Evolutionary conservation across 768 basidiomycete genomes (phyloP).

Genomic region (Clitopilus passeckerianus): DNA sequence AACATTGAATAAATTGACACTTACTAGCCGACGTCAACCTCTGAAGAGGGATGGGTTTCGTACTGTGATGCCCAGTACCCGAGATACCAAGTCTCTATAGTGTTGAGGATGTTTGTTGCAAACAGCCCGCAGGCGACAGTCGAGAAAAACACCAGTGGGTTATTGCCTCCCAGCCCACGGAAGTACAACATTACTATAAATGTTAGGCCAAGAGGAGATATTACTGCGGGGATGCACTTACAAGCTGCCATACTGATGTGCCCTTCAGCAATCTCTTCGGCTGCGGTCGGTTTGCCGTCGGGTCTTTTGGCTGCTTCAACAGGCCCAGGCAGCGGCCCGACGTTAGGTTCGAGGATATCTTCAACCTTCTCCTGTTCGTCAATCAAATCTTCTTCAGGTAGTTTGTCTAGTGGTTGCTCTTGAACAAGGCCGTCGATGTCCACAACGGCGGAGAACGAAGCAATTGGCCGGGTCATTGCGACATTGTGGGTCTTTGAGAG

Average conservation of each 20-base stretch:
- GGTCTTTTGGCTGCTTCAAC: constrained; percentile 17
- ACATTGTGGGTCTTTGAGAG: constrained; percentile 41
- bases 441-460: constrained; percentile 53
- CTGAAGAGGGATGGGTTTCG: constrained; percentile 21
- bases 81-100: constrained; percentile 36
- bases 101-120: constrained; percentile 16
- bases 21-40: constrained; percentile 28
- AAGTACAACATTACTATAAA: constrained; percentile 42
- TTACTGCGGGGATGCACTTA: constrained; percentile 8
- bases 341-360: constrained; percentile 17
- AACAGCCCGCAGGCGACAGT: constrained; percentile 18
- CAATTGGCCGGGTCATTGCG: constrained; percentile 46
- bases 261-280: constrained; percentile 59
- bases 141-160: constrained; percentile 27
- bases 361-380: constrained; percentile 20
- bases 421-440: constrained; percentile 46
- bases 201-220: constrained; percentile 15
- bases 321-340: constrained; percentile 16
- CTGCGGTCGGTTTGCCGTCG: constrained; percentile 59
- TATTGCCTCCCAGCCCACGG: constrained; percentile 28
- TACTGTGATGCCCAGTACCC: constrained; percentile 45
- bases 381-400: constrained; percentile 23
- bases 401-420: constrained; percentile 44
- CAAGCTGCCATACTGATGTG: constrained; percentile 49
- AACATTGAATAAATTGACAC: constrained; percentile 12